Conservation (phyloP, 2,329 filamentous ascomycete species). For the Claviceps paspali region DNA sequence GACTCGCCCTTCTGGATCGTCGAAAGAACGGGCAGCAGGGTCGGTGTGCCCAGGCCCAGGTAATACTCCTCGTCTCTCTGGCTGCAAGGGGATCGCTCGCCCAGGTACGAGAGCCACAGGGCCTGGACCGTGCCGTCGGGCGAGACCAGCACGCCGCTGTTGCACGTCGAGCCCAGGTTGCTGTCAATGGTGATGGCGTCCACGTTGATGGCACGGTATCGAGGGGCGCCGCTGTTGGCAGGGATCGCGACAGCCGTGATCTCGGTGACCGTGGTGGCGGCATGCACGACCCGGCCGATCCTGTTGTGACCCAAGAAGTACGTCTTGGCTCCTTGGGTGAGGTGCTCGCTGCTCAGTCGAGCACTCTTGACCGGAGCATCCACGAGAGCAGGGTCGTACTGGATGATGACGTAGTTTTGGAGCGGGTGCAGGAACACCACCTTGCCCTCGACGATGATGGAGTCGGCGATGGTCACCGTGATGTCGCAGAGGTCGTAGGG, state of each 20-base stretch:
- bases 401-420: conserved; percentile 90
- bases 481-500: conserved; percentile 97
- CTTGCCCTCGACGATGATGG: conserved; percentile 85
- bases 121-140: conserved; percentile 89
- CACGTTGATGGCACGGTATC: conserved; percentile 88
- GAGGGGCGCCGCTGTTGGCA: conserved; percentile 76
- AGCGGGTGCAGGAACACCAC: conserved; percentile 92
- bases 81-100: conserved; percentile 64
- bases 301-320: conserved; percentile 98
- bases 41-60: conserved; percentile 77
- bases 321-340: conserved; percentile 85
- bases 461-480: conserved; percentile 89
- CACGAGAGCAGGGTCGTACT: conserved; percentile 89
- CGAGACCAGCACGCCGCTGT: conserved; percentile 79
- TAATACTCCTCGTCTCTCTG: conserved; percentile 94
- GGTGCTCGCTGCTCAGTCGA: conserved; percentile 61
- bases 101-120: conserved; percentile 91
- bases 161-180: conserved; percentile 77
- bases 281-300: conserved; percentile 83
- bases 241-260: conserved; percentile 95
- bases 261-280: conserved; percentile 88
- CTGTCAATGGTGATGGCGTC: conserved; percentile 97
- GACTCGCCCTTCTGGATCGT: conserved; percentile 68
- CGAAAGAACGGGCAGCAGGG: conserved; percentile 73
- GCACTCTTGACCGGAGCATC: conserved; percentile 86